Evolutionary conservation across 805 yeast genomes (phyloP), one percentile per base, ranked within the genome.

Genomic region (Debaryomyces hansenii): DNA sequence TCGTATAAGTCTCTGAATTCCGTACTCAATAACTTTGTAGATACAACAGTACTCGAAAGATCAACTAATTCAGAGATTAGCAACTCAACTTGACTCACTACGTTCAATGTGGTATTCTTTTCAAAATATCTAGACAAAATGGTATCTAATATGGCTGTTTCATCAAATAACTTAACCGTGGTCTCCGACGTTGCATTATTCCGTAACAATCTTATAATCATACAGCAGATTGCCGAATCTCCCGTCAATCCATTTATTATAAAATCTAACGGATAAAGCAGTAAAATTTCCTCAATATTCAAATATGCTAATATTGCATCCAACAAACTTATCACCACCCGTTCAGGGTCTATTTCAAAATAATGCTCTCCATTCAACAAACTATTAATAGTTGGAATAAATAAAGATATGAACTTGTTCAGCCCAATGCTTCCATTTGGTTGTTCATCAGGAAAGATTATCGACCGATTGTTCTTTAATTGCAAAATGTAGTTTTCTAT

Each of bases 231-330:
- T 2, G 20, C 20, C 5, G 35, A 5, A 15, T 31, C 18, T 39
- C 35, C 42, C 35, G n/a, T 15, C 12, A 39, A 18, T 18, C 42
- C 42, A 18, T 28, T 39, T 14, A 39, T 16, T 7, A 62, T 60
- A 18, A 47, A 50, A 4, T 55, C 55, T 3, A 39, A 16, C 1
- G 65, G 49, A 33, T 55, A 62, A 18, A 51, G 34, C 15, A 38
- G n/a, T 10, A 53, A 29, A 4, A 62, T 45, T 6, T 53, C 50
- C 12, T 36, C 28, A 41, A 58, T 39, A 15, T 32, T 21, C 35
- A 39, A 24, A 7, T 44, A 37, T 6, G 44, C 44, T 43, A 55
- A 44, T 40, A 48, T 52, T 41, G 46, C 44, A 18, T 44, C 53
- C 15, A 60, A 46, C 14, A 60, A 49, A 14, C 44, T 47, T 3